These are phyloP conservation scores for Escallonia herrerae DNA, from an alignment of 129 eudicot genomes.

Conservation along the genomic window DNA sequence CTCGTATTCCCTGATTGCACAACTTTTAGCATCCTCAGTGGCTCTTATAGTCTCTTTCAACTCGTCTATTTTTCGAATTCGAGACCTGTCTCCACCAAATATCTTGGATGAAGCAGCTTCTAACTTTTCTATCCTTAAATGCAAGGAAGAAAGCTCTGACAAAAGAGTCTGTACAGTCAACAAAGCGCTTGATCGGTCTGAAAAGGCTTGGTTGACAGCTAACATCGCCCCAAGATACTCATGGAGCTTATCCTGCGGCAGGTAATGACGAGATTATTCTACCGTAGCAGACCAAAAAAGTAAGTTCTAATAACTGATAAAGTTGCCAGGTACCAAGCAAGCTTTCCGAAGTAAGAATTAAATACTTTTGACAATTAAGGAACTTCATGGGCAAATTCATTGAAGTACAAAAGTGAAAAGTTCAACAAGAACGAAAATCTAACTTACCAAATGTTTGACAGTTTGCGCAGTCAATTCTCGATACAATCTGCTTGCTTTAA, in stretches of 20 bases:
- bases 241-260: conserved; percentile 87
- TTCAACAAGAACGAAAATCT: conserved; percentile 4
- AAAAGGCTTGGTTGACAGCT: conserved; percentile 78
- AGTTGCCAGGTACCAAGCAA: neutral
- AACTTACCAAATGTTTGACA: conserved; percentile 77
- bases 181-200: conserved; percentile 88
- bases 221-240: conserved; percentile 93
- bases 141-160: conserved; percentile 60
- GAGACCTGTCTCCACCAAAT: conserved; percentile 90
- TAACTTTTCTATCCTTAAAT: conserved; percentile 70
- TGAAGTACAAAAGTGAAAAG: conserved; percentile 7
- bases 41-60: conserved; percentile 62
- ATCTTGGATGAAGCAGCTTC: conserved; percentile 88
- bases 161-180: conserved; percentile 84
- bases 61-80: conserved; percentile 81
- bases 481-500: conserved; percentile 87
- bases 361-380: neutral
- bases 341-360: neutral
- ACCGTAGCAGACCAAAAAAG: neutral
- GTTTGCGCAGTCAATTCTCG: conserved; percentile 81
- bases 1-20: conserved; percentile 78
- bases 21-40: conserved; percentile 75
- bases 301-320: too few species aligned
- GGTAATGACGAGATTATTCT: neutral
- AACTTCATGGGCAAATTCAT: neutral